A percentile compares a stretch with the other conserved stretches of the same genome.
These are phyloP conservation scores for Malbranchea cinnamomea DNA, from an alignment of 2,329 filamentous ascomycete genomes.

Conservation along the genomic window DNA sequence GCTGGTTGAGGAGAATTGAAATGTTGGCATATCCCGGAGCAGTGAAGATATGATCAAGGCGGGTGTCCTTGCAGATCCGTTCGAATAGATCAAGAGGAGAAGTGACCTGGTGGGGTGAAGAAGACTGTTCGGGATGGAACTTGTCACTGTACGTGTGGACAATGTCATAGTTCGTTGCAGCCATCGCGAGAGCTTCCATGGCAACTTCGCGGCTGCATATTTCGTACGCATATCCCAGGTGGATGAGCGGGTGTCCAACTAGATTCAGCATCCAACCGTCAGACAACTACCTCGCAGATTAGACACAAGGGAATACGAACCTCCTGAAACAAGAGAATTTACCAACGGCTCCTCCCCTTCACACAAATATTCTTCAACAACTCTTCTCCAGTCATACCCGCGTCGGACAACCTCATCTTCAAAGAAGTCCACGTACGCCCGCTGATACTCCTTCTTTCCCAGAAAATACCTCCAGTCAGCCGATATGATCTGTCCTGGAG, in stretches of 20 bases:
- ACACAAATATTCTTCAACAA: conserved; percentile 65
- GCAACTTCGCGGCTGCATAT: conserved; percentile 70
- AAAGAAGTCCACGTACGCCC: conserved; percentile 87
- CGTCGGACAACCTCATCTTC: conserved; percentile 71
- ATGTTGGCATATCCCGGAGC: conserved; percentile 48
- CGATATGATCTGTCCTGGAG: conserved; percentile 64
- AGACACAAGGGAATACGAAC: conserved; percentile 38
- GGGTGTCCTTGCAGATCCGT: conserved; percentile 52
- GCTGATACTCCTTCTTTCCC: conserved; percentile 60
- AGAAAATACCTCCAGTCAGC: conserved; percentile 73
- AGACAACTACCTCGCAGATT: too few species aligned
- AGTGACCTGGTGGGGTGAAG: conserved; percentile 43
- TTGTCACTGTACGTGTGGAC: conserved; percentile 55
- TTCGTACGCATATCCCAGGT: conserved; percentile 88
- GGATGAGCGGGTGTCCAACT: conserved; percentile 89
- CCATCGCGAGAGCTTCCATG: conserved; percentile 70
- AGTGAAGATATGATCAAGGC: conserved; percentile 53
- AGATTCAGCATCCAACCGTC: too few species aligned
- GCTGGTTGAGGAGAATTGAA: conserved; percentile 48
- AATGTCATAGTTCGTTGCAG: conserved; percentile 42
- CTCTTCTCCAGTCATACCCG: conserved; percentile 69
- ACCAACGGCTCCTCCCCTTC: conserved; percentile 54
- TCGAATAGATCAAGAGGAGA: conserved; percentile 57
- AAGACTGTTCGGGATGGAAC: conserved; percentile 47
- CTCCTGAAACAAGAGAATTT: conserved; percentile 62